Percentiles rank a stretch among this genome's conserved stretches.
These are phyloP conservation scores for Diplogelasinospora grovesii DNA, from an alignment of 495 filamentous ascomycete genomes.

Conservation along the genomic window DNA sequence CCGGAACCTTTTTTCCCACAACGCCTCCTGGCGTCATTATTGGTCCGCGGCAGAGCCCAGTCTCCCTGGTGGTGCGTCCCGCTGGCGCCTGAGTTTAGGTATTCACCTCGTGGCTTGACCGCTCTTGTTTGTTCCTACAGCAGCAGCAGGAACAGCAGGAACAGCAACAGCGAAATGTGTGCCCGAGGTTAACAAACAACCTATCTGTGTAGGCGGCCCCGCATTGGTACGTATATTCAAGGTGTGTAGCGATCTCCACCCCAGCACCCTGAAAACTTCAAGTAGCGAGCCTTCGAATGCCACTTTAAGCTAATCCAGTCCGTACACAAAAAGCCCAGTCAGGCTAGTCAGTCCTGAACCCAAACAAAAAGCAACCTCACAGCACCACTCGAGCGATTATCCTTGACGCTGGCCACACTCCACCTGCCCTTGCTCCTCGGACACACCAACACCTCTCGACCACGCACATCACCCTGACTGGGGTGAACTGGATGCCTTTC, in stretches of 20 bases:
- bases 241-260: background rate
- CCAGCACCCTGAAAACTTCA: background rate
- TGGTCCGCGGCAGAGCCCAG: no score
- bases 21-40: no score
- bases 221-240: no score
- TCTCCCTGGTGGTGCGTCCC: background rate
- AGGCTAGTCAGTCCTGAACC: conserved; percentile 4
- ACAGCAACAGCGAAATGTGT: no score
- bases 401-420: conserved; percentile 10
- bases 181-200: no score
- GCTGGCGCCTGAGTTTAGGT: conserved; percentile 15
- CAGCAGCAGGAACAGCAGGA: no score
- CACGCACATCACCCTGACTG: conserved; percentile 30
- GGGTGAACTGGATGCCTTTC: conserved; percentile 19
- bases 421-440: conserved; percentile 7
- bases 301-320: conserved; percentile 1
- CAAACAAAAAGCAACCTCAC: no score
- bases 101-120: conserved; percentile 8
- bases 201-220: no score
- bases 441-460: conserved; percentile 15
- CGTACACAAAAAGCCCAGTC: conserved; percentile 1
- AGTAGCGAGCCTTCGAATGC: background rate
- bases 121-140: conserved; percentile 1
- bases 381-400: no score
- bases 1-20: background rate